Conservation (phyloP, 805 yeast genomes). For the Sugiyamaella lignohabitans region DNA sequence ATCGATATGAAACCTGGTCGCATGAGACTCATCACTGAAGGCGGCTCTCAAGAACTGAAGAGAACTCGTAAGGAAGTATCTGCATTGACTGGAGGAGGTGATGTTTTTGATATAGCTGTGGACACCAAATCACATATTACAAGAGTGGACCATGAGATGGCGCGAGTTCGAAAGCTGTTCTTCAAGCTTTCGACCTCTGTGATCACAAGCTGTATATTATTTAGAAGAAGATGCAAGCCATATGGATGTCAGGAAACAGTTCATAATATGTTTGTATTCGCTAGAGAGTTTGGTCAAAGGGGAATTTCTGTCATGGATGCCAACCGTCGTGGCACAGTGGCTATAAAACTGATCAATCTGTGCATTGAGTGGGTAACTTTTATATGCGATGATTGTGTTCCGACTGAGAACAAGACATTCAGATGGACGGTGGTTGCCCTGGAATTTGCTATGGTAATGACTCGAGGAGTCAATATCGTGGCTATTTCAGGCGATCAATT, state of each 20-base stretch:
- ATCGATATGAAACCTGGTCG: conserved; percentile 62
- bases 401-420: conserved; percentile 85
- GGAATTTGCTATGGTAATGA: conserved; percentile 93
- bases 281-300: conserved; percentile 74
- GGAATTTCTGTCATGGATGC: conserved; percentile 60
- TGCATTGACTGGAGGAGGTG: conserved; percentile 48
- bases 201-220: conserved; percentile 51
- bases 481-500: conserved; percentile 76
- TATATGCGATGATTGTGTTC: conserved; percentile 89
- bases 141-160: conserved; percentile 66
- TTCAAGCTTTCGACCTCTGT: conserved; percentile 61
- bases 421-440: conserved; percentile 95
- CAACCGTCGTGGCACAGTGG: conserved; percentile 57
- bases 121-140: conserved; percentile 67
- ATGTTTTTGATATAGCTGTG: conserved; percentile 37
- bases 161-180: conserved; percentile 56
- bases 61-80: conserved; percentile 51
- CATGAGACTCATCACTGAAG: conserved; percentile 59
- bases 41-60: conserved; percentile 54
- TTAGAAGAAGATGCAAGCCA: conserved; percentile 46
- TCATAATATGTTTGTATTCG: conserved; percentile 66
- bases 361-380: conserved; percentile 90
- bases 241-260: conserved; percentile 69
- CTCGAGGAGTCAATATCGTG: conserved; percentile 81
- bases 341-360: conserved; percentile 63